Percentiles rank a stretch among this genome's conserved stretches.
Conservation (phyloP, 257 asterid genomes). For the Ballota nigra region DNA sequence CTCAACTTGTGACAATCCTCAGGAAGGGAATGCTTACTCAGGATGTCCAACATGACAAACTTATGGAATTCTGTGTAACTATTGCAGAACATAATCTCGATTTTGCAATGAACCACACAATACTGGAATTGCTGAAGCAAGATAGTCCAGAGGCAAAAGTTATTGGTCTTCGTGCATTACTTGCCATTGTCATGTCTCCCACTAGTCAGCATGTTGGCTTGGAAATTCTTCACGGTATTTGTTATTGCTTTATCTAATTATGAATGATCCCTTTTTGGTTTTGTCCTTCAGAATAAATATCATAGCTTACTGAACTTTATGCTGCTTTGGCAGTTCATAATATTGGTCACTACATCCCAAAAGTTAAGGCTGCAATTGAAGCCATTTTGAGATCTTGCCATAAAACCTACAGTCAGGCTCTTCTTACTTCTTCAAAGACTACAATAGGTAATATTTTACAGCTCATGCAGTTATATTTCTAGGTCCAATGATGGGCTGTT, state of each 20-base stretch:
- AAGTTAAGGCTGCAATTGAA: conserved; percentile 96
- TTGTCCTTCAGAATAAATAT: conserved; percentile 17
- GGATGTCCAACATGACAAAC: conserved; percentile 97
- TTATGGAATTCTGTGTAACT: conserved; percentile 94
- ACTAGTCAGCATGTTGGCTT: conserved; percentile 88
- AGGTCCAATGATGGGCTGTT: neutral
- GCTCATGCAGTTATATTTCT: conserved; percentile 24
- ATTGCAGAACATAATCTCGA: conserved; percentile 99
- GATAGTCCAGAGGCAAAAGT: conserved; percentile 99
- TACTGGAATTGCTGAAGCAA: conserved; percentile 92
- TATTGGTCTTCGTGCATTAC: conserved; percentile 98
- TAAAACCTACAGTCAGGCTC: conserved; percentile 83
- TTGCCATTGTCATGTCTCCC: conserved; percentile 97
- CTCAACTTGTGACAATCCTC: conserved; percentile 89
- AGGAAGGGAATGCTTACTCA: conserved; percentile 96
- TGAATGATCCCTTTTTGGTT: conserved; percentile 14
- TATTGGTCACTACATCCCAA: conserved; percentile 95
- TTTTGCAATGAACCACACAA: conserved; percentile 93
- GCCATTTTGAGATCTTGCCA: conserved; percentile 91
- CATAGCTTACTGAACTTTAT: conserved; percentile 22
- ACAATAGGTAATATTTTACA: conserved; percentile 60
- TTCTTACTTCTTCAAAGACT: conserved; percentile 95
- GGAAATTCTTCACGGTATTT: conserved; percentile 94
- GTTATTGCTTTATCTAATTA: conserved; percentile 24
- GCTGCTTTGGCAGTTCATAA: conserved; percentile 70